phyloP scores from a whole-genome alignment of 805 yeast genomes.

The Clavispora asparagi region DNA sequence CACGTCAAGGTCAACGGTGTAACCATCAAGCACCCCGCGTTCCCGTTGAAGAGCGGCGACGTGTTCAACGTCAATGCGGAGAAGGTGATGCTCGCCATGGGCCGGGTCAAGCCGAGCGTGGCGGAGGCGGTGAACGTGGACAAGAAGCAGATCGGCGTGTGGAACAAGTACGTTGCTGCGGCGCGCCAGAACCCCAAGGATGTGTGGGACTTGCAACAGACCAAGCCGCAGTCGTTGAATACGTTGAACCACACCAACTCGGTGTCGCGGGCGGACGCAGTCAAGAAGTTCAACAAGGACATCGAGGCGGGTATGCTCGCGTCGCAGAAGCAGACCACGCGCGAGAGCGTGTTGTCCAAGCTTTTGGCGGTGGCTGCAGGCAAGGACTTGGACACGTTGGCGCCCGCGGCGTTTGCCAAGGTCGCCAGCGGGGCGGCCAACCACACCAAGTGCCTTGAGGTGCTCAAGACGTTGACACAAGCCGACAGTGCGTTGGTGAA shows the following conservation, averaged over 20 bases:
- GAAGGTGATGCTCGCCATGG: slow-evolving; percentile 78
- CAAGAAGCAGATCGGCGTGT: slow-evolving; percentile 62
- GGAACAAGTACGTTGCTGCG: slow-evolving; percentile 66
- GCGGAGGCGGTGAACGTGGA: slow-evolving; percentile 65
- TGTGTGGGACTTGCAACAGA: slow-evolving; percentile 48
- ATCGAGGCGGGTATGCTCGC: slow-evolving; percentile 41
- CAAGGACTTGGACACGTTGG: slow-evolving; percentile 18
- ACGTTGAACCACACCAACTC: slow-evolving; percentile 15
- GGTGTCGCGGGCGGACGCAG: slow-evolving; percentile 6
- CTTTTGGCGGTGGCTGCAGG: slow-evolving; percentile 32
- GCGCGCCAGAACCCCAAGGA: slow-evolving; percentile 54
- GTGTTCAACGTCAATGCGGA: slow-evolving; percentile 81
- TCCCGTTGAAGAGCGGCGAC: slow-evolving; percentile 77
- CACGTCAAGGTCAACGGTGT: slow-evolving; percentile 84
- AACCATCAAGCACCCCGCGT: slow-evolving; percentile 72
- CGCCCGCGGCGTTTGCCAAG: slow-evolving; percentile 13
- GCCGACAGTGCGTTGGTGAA: slow-evolving; percentile 23
- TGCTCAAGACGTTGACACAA: slow-evolving; percentile 23
- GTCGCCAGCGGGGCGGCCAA: slow-evolving; percentile 15
- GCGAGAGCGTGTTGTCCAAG: slow-evolving; percentile 42
- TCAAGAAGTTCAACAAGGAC: slow-evolving; percentile 29
- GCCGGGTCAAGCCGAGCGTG: slow-evolving; percentile 75
- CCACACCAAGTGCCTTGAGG: slow-evolving; percentile 32
- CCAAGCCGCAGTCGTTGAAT: slow-evolving; percentile 35
- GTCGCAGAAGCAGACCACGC: slow-evolving; percentile 37